phyloP scores from a whole-genome alignment of 2,329 filamentous ascomycete species.

The Aspergillus sp. region DNA sequence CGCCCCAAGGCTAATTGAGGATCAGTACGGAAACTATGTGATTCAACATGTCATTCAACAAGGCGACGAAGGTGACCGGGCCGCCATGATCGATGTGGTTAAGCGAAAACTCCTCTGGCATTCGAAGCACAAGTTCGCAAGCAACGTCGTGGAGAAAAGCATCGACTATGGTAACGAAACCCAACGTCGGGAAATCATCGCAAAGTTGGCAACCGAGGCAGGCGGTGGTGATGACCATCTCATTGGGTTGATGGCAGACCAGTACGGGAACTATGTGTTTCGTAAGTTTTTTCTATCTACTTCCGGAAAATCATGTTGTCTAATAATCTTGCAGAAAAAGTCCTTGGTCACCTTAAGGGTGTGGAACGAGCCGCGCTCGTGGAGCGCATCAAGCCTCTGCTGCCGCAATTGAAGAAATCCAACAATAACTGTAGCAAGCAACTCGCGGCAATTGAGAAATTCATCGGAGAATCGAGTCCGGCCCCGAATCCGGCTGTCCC shows the following conservation, averaged over 20 bases:
- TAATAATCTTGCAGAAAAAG: slow-evolving; percentile 64
- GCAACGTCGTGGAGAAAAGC: slow-evolving; percentile 95
- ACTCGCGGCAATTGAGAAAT: slow-evolving; percentile 62
- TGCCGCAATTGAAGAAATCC: slow-evolving; percentile 62
- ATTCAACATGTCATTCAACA: slow-evolving; percentile 86
- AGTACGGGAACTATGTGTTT: slow-evolving; percentile 94
- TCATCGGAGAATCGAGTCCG: slow-evolving; percentile 45
- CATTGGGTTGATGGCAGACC: slow-evolving; percentile 78
- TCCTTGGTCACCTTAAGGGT: slow-evolving; percentile 64
- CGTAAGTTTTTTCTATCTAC: slow-evolving; percentile 61
- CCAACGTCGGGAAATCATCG: slow-evolving; percentile 69
- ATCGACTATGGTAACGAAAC: slow-evolving; percentile 69
- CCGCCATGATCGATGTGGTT: slow-evolving; percentile 71
- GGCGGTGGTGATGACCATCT: slow-evolving; percentile 70
- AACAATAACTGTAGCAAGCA: slow-evolving; percentile 61
- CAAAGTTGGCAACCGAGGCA: slow-evolving; percentile 59
- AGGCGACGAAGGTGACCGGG: slow-evolving; percentile 70
- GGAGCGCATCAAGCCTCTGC: slow-evolving; percentile 63
- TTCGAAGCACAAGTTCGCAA: slow-evolving; percentile 95
- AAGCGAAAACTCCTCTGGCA: slow-evolving; percentile 69
- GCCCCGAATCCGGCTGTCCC: slow-evolving; percentile 24
- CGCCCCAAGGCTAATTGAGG: slow-evolving; percentile 70
- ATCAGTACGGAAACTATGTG: slow-evolving; percentile 96
- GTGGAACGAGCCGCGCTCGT: slow-evolving; percentile 60
- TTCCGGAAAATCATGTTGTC: slow-evolving; percentile 19